Conservation (phyloP, 805 yeast species). For the Ogataea allantospora region DNA sequence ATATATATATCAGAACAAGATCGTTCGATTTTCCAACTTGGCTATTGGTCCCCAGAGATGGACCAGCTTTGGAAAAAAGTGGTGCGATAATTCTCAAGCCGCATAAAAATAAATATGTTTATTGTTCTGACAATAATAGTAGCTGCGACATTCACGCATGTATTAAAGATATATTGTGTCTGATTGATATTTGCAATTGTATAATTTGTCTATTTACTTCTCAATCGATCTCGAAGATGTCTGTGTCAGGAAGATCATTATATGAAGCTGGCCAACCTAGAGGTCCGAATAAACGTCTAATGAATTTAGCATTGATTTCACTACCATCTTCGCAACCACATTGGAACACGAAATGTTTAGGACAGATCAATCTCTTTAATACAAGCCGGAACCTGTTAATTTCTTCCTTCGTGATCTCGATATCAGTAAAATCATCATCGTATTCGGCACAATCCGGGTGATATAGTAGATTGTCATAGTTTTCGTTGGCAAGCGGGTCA, state of each 20-base stretch:
- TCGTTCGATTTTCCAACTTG: not conserved
- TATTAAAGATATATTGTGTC: too few species aligned
- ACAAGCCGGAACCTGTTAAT: slow-evolving; percentile 28
- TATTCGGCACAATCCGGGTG: not conserved
- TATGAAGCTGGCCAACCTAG: slow-evolving; percentile 1
- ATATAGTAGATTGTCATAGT: slow-evolving; percentile 1
- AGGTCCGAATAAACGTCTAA: slow-evolving; percentile 1
- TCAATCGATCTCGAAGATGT: slow-evolving; percentile 6
- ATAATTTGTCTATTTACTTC: slow-evolving; percentile 1
- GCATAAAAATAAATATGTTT: too few species aligned
- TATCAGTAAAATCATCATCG: slow-evolving; percentile 10
- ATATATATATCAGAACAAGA: not conserved
- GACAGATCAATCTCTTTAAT: slow-evolving; percentile 23
- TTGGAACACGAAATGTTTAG: slow-evolving; percentile 28
- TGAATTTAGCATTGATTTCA: not conserved
- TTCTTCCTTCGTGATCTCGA: slow-evolving; percentile 25
- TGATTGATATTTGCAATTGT: not conserved
- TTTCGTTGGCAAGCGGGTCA: slow-evolving; percentile 3
- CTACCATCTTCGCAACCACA: slow-evolving; percentile 23
- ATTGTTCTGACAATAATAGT: too few species aligned
- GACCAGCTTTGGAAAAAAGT: too few species aligned
- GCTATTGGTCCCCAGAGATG: too few species aligned
- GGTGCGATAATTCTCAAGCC: too few species aligned
- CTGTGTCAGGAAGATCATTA: not conserved
- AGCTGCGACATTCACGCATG: too few species aligned